These are phyloP conservation scores for Huntiella omanensis DNA, from an alignment of 2,329 filamentous ascomycete genomes.

Conservation along the genomic window DNA sequence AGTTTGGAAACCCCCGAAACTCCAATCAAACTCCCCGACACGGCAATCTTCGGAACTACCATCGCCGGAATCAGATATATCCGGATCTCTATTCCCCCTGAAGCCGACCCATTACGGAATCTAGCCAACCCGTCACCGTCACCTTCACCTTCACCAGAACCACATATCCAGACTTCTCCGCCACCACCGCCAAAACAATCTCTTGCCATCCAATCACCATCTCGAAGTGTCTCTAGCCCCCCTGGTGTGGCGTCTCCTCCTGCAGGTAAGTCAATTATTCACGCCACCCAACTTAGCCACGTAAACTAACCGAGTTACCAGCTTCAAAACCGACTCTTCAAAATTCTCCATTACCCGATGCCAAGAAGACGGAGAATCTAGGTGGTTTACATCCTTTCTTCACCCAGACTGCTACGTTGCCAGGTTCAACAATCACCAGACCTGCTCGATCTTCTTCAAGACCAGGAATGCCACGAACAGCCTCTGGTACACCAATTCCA, in stretches of 20 bases:
- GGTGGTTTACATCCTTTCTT: neutral
- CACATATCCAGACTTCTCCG: neutral
- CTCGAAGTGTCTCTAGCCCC: too few relatives aligned
- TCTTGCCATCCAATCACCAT: neutral
- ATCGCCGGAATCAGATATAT: constrained; percentile 36
- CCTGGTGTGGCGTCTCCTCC: too few relatives aligned
- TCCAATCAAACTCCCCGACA: constrained; percentile 30
- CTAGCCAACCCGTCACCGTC: too few relatives aligned
- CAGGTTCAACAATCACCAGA: neutral
- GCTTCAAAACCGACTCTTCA: too few relatives aligned
- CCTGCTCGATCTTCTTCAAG: neutral
- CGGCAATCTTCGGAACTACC: constrained; percentile 34
- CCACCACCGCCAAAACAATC: neutral
- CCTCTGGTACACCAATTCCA: neutral
- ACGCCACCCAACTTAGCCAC: neutral
- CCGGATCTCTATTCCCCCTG: constrained; percentile 39
- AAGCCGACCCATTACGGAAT: constrained; percentile 25
- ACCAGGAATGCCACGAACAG: constrained; percentile 3
- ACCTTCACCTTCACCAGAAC: neutral
- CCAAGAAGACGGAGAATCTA: too few relatives aligned
- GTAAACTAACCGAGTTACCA: too few relatives aligned
- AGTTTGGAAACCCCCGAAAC: constrained; percentile 13
- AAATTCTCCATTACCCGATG: too few relatives aligned
- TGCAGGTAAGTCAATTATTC: neutral
- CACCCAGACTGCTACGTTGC: neutral